A percentile compares a stretch with the other conserved stretches of the same genome.
Evolutionary conservation across 2,329 filamentous ascomycete species (phyloP).

Genomic region (Aspergillus quadricinctus): DNA sequence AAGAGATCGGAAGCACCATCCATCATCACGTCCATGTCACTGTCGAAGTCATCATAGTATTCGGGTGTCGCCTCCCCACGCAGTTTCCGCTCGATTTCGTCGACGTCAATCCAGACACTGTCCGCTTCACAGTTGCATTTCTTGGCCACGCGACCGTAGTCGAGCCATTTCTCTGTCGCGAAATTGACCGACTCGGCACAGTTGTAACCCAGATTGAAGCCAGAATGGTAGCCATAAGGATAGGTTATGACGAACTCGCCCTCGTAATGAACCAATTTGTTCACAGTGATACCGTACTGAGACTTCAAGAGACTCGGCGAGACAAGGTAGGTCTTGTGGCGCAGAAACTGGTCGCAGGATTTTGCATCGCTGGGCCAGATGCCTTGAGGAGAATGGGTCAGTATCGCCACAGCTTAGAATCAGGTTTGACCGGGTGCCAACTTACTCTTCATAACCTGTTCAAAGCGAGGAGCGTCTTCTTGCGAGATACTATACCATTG

Average conservation of each 20-base stretch:
- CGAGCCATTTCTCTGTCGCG: constrained; percentile 88
- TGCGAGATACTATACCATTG: constrained; percentile 99
- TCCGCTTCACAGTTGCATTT: constrained; percentile 96
- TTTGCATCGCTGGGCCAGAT: constrained; percentile 96
- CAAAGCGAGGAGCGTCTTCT: constrained; percentile 86
- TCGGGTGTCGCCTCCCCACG: constrained; percentile 69
- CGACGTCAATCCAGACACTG: constrained; percentile 97
- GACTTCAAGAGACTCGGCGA: constrained; percentile 83
- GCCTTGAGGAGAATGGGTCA: constrained; percentile 25
- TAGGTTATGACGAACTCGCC: constrained; percentile 98
- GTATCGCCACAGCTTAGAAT: not conserved
- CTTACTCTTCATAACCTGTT: constrained; percentile 81
- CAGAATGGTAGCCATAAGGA: constrained; percentile 96
- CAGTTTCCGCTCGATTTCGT: constrained; percentile 90
- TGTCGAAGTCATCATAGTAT: constrained; percentile 51
- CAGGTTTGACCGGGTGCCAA: not conserved
- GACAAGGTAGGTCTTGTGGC: constrained; percentile 96
- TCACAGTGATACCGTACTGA: constrained; percentile 92
- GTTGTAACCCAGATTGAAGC: constrained; percentile 97
- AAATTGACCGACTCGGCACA: constrained; percentile 99
- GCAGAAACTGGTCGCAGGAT: constrained; percentile 89
- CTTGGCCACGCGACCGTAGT: constrained; percentile 92
- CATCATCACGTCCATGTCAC: constrained; percentile 59
- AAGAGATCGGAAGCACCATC: constrained; percentile 66
- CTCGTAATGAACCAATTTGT: constrained; percentile 90